Evolutionary conservation across 768 basidiomycete species (phyloP), one percentile per base, ranked within the genome.

Genomic region (Hortiboletus flavorubellus): DNA sequence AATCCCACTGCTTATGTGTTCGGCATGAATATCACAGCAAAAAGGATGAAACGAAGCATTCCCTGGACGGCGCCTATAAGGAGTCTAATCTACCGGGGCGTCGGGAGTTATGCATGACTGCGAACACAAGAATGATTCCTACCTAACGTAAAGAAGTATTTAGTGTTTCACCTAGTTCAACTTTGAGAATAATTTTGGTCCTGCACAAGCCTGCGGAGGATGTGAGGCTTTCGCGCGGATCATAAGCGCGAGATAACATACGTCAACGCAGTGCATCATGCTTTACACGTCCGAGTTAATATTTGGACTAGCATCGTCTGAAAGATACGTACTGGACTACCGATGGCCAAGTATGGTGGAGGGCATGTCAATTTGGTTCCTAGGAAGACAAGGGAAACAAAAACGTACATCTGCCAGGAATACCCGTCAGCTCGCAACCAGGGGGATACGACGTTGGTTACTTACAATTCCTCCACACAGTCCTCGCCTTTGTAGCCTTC

Each of bases 221-320:
- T 41, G 51, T 60, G 51, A 63, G 53, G 53, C 18, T 35, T 37
- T 10, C 4, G n/a, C n/a, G 8, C 8, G 2, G 18, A 29, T 3
- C 29, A 30, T 10, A n/a, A 23, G 31, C 49, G 33, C 23, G 6
- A 31, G 29, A 38, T 5, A 39, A 77, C 88, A 54, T 75, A 92
- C 91, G 62, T 94, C 91, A 51, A 86, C 89, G 66, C 91, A 94
- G 77, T 94, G 93, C 91, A 94, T 94, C 85, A 92, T 81, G 74
- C 87, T 91, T 64, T 15, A 29, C 33, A 53, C 3, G 52, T 42
- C 6, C 29, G 34, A 29, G 40, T 64, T 50, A 66, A 44, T 61
- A 29, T 46, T 2, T 12, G 12, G 29, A 30, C 30, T 34, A 35
- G 2, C 30, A 8, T 21, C 6, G 2, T 48, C 46, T 42, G 21